Evolutionary conservation across 2,329 filamentous ascomycete genomes (phyloP).

Genomic region (Nothophaeocryptopus gaeumannii): DNA sequence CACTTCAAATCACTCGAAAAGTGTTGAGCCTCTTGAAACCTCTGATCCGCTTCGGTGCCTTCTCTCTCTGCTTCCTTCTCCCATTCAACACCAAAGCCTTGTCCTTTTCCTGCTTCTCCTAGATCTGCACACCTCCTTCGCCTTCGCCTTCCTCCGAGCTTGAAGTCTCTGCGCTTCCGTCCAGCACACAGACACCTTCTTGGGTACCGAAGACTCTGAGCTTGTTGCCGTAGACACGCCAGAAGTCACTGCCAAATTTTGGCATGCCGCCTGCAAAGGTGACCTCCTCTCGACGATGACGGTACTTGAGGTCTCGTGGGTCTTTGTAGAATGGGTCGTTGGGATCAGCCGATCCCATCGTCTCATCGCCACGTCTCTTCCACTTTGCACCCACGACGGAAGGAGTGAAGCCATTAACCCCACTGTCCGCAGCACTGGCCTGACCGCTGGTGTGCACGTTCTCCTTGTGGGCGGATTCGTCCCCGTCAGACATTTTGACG

Average conservation of each 20-base stretch:
- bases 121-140: slow-evolving; percentile 10
- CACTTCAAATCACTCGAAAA: too few species aligned
- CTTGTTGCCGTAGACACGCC: slow-evolving; percentile 58
- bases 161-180: slow-evolving; percentile 8
- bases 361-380: slow-evolving; percentile 32
- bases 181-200: slow-evolving; percentile 47
- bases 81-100: too few species aligned
- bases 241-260: slow-evolving; percentile 52
- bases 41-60: too few species aligned
- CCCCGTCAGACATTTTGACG: slow-evolving; percentile 13
- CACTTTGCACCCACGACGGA: slow-evolving; percentile 28
- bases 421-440: slow-evolving; percentile 5
- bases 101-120: neutral
- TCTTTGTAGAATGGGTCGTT: slow-evolving; percentile 29
- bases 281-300: slow-evolving; percentile 22
- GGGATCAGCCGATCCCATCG: slow-evolving; percentile 20
- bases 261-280: slow-evolving; percentile 48
- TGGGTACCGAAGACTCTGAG: slow-evolving; percentile 59
- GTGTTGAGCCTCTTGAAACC: too few species aligned
- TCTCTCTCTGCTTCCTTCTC: too few species aligned
- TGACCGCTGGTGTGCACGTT: slow-evolving; percentile 8
- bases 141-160: slow-evolving; percentile 7
- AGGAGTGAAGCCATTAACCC: slow-evolving; percentile 25
- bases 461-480: neutral
- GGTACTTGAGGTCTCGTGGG: slow-evolving; percentile 24